phyloP scores from a whole-genome alignment of 345 rosid species.

The Moricandia moricandioides region DNA sequence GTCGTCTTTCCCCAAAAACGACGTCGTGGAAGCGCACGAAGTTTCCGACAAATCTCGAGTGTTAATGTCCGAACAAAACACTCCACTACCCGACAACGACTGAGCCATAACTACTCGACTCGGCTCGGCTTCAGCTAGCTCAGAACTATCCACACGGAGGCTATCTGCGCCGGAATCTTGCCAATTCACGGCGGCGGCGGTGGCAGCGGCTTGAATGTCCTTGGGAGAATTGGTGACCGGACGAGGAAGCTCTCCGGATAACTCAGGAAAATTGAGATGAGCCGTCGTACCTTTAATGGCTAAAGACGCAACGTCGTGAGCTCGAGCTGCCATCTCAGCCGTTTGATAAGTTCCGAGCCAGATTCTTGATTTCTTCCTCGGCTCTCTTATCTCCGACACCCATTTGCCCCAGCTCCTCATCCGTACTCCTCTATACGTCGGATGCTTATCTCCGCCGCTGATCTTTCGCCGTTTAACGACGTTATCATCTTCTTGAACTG shows the following conservation, averaged over 20 bases:
- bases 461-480: slow-evolving; percentile 35
- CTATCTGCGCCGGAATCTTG: too few species aligned
- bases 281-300: slow-evolving; percentile 71
- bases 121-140: slow-evolving; percentile 33
- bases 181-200: too few species aligned
- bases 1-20: slow-evolving; percentile 28
- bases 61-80: slow-evolving; percentile 23
- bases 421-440: slow-evolving; percentile 64
- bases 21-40: slow-evolving; percentile 32
- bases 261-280: slow-evolving; percentile 60
- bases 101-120: slow-evolving; percentile 33
- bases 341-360: slow-evolving; percentile 80
- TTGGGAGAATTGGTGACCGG: too few species aligned
- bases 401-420: slow-evolving; percentile 88
- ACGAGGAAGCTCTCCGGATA: slow-evolving; percentile 51
- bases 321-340: slow-evolving; percentile 86
- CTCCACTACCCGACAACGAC: slow-evolving; percentile 28
- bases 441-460: slow-evolving; percentile 40
- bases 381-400: slow-evolving; percentile 87
- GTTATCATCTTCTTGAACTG: slow-evolving; percentile 21
- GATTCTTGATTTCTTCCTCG: slow-evolving; percentile 73
- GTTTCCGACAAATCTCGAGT: slow-evolving; percentile 42
- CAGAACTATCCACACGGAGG: not conserved
- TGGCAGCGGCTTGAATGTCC: too few species aligned
- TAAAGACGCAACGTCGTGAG: slow-evolving; percentile 73